Base-by-base conservation (phyloP, 768 basidiomycete genomes). In the Russula sp. region DNA sequence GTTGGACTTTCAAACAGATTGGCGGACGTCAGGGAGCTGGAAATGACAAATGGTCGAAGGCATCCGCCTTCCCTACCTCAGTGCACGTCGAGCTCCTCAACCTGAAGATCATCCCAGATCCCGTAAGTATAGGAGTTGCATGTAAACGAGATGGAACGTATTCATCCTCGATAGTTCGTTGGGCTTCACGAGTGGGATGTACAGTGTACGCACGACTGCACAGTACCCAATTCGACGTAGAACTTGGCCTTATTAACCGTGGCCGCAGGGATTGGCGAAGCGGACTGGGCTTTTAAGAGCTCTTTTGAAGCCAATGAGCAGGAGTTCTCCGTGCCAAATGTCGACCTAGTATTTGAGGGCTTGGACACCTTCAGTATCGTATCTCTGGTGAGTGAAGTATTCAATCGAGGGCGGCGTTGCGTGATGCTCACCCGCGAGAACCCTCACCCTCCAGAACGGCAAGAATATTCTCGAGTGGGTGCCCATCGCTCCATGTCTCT, bases 101-200 rank as follows among this genome's bases (percentile, higher is more conserved):
- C 70, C 70, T 79, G 44, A 79, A 83, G 66, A 88, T 73, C 70
- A 94, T 96, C 42, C 87, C 89, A 39, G 89, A 97, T 74, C 93
- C 92, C 55, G 89, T 90, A 70, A 64, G 85, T 76, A 6, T 11
- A 34, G 8, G 31, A 37, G n/a, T 14, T 27, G 7, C 16, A 39
- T 13, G 14, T 40, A 6, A 14, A 39, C 32, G 18, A 37, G n/a
- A 42, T 45, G 18, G 35, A 31, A 10, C 32, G 48, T 18, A 55
- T 64, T 71, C 48, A 69, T 55, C 32, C 47, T 54, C 55, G 16
- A 40, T 66, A 91, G 89, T 88, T 88, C 66, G 68, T 89, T 49
- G 90, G 87, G 11, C 75, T 93, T 63, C 80, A 88, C 64, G 94
- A 96, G 72, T 92, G 88, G 86, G 88, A 94, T 68, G 87, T 93